A percentile compares a stretch with the other conserved stretches of the same genome.
phyloP scores from a whole-genome alignment of 176 grass and related monocot genomes.

The Avena sativa region DNA sequence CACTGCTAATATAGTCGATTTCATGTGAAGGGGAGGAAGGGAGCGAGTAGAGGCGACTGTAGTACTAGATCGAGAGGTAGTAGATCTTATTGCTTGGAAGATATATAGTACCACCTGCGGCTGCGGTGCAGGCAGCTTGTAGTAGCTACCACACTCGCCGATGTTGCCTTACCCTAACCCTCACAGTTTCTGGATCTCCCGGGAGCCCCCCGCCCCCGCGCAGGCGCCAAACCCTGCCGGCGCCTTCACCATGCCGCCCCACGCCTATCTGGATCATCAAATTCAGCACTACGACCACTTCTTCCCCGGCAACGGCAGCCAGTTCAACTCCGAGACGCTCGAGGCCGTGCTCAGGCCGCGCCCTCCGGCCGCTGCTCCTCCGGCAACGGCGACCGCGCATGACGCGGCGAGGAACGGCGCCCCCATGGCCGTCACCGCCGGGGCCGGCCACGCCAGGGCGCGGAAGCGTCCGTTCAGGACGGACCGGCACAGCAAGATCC shows the following conservation, averaged over 20 bases:
- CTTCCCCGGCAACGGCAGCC: conserved; percentile 42
- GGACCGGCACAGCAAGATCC: conserved; percentile 96
- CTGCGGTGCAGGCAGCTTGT: conserved; percentile 1
- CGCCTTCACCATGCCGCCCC: conserved; percentile 25
- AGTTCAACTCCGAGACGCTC: conserved; percentile 58
- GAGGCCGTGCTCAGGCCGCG: conserved; percentile 59
- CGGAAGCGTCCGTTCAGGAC: conserved; percentile 67
- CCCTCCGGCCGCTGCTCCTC: conserved; percentile 11
- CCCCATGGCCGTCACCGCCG: not conserved
- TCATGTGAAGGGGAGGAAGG: conserved; percentile 21
- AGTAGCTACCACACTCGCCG: conserved; percentile 14
- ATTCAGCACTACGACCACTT: conserved; percentile 46
- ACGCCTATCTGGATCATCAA: conserved; percentile 43
- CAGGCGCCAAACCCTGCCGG: conserved; percentile 47
- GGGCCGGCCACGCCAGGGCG: conserved; percentile 9
- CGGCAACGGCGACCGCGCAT: not conserved
- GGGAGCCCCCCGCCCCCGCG: conserved; percentile 21
- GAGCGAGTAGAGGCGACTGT: conserved; percentile 11
- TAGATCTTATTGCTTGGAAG: conserved; percentile 42
- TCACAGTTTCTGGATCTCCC: conserved; percentile 51
- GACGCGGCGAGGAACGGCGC: not conserved
- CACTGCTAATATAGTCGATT: conserved; percentile 18
- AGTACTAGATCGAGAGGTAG: conserved; percentile 46
- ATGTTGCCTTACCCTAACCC: conserved; percentile 67
- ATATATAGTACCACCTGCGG: conserved; percentile 14